Conservation (phyloP, 2,329 filamentous ascomycete species). For the Sphaceloma murrayae region DNA sequence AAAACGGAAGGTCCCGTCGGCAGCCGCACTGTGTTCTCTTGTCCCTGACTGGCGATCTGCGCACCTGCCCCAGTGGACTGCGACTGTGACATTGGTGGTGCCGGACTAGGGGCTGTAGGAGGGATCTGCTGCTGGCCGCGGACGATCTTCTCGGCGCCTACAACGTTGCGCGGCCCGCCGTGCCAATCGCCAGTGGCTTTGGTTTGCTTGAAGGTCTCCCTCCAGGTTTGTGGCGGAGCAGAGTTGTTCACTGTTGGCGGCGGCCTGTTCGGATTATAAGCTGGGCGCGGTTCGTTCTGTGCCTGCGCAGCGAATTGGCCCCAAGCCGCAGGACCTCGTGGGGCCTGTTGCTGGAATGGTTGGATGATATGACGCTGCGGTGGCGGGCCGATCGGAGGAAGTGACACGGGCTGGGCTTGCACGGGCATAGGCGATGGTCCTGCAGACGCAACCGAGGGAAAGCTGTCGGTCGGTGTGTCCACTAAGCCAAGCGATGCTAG, state of each 20-base stretch:
- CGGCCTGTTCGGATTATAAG: background rate
- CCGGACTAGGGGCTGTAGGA: conserved; percentile 21
- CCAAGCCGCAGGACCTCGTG: conserved; percentile 24
- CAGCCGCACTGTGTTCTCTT: conserved; percentile 28
- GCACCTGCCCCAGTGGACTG: conserved; percentile 25
- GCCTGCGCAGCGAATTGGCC: conserved; percentile 19
- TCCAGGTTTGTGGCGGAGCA: too few relatives aligned
- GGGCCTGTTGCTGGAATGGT: conserved; percentile 15
- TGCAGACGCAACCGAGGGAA: conserved; percentile 6
- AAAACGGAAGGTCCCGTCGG: conserved; percentile 20
- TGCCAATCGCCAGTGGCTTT: conserved; percentile 22
- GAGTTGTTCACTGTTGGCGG: conserved; percentile 15
- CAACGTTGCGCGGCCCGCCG: conserved; percentile 25
- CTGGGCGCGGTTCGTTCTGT: background rate
- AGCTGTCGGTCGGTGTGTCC: conserved; percentile 13
- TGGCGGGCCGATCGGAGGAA: conserved; percentile 29
- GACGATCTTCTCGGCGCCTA: conserved; percentile 24
- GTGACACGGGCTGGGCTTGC: conserved; percentile 3
- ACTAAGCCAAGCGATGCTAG: conserved; percentile 14
- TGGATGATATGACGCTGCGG: conserved; percentile 22
- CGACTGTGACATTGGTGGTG: conserved; percentile 28
- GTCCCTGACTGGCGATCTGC: conserved; percentile 21
- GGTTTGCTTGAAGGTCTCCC: conserved; percentile 31
- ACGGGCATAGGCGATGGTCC: conserved; percentile 12
- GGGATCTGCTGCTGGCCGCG: conserved; percentile 22